Percentiles rank a stretch among this genome's conserved stretches.
These are phyloP conservation scores for Dillenia suffruticosa DNA, from an alignment of 164 flowering plant species.

Conservation along the genomic window DNA sequence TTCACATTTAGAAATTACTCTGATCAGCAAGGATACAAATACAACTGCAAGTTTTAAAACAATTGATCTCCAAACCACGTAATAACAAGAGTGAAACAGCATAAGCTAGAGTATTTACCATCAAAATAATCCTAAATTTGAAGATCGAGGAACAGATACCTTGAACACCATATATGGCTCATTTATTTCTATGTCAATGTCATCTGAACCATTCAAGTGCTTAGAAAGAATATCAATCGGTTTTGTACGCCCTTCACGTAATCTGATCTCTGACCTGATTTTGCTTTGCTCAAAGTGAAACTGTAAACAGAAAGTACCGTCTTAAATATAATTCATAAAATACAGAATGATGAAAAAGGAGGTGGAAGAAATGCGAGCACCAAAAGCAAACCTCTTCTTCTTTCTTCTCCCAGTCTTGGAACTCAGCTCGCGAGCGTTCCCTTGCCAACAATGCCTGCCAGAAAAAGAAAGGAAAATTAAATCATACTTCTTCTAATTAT, in stretches of 20 bases:
- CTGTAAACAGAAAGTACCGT: constrained; percentile 28
- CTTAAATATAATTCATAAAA: background rate
- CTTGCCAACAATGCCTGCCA: constrained; percentile 77
- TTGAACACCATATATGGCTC: constrained; percentile 97
- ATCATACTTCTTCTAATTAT: background rate
- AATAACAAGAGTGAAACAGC: too few species aligned
- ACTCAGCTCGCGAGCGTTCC: constrained; percentile 96
- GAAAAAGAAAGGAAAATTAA: background rate
- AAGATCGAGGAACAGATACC: constrained; percentile 32
- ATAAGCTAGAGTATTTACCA: too few species aligned
- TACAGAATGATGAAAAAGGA: background rate
- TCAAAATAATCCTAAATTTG: background rate
- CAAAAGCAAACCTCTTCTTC: constrained; percentile 79
- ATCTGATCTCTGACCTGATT: constrained; percentile 78
- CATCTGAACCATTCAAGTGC: constrained; percentile 79
- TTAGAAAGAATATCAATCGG: constrained; percentile 88
- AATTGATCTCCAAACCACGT: too few species aligned
- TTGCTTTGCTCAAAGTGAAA: constrained; percentile 99
- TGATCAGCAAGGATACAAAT: too few species aligned
- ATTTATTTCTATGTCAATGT: constrained; percentile 70
- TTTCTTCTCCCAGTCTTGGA: constrained; percentile 98
- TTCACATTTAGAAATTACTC: too few species aligned
- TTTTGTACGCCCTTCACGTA: constrained; percentile 86
- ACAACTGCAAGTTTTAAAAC: too few species aligned
- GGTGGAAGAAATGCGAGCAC: background rate